Percentiles rank a stretch among this genome's conserved stretches.
Evolutionary conservation across 345 rosid species (phyloP).

Genomic region (Pugionium dolabratum): DNA sequence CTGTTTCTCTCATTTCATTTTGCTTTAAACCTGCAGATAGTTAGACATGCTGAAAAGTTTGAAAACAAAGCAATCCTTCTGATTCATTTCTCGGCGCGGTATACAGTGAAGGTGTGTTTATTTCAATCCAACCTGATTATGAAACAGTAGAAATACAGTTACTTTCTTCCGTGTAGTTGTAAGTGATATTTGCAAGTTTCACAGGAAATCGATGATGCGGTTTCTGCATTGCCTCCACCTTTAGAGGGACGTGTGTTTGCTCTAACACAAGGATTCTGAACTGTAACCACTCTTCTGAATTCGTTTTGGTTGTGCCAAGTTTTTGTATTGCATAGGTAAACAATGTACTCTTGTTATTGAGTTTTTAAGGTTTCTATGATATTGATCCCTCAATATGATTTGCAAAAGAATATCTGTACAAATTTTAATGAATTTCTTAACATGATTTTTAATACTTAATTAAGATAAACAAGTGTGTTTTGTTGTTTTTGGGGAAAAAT

Average conservation of each 20-base stretch:
- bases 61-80: constrained; percentile 82
- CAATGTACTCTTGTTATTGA: constrained; percentile 6
- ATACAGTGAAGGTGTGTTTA: constrained; percentile 58
- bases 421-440: no score
- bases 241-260: constrained; percentile 75
- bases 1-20: neutral
- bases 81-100: constrained; percentile 93
- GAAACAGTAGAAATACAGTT: neutral
- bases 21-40: constrained; percentile 53
- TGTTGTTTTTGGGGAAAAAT: no score
- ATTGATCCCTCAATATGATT: no score
- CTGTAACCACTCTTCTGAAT: constrained; percentile 8
- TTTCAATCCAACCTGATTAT: constrained; percentile 16
- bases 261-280: constrained; percentile 74
- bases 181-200: constrained; percentile 8
- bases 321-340: constrained; percentile 7
- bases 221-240: constrained; percentile 60
- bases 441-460: no score
- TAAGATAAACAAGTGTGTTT: no score
- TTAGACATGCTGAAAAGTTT: constrained; percentile 63
- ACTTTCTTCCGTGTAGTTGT: constrained; percentile 8
- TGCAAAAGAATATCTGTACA: no score
- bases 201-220: constrained; percentile 77
- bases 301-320: constrained; percentile 13
- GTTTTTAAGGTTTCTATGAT: neutral